Conservation (phyloP, 2,329 filamentous ascomycete species). For the Colletotrichum eremochloae region DNA sequence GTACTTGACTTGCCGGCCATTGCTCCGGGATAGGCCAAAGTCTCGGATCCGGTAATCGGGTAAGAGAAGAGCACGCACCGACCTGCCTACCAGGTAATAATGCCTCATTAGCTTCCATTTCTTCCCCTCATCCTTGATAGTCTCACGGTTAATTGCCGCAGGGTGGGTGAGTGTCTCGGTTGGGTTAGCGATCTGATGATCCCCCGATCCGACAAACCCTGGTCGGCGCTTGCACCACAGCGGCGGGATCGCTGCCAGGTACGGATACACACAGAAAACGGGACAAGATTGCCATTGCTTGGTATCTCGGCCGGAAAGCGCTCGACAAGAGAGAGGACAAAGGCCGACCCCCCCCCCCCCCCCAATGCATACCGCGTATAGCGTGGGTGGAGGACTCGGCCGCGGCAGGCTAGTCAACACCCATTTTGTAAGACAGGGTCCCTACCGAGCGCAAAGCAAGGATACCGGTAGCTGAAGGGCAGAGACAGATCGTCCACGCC, state of each 20-base stretch:
- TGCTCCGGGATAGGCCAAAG: not conserved
- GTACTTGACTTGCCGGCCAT: not conserved
- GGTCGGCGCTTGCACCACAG: not conserved
- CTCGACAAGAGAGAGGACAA: conserved; percentile 1
- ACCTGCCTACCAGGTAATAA: no score
- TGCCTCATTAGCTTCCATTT: not conserved
- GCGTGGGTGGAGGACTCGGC: not conserved
- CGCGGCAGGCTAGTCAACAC: not conserved
- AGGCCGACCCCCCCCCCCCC: not conserved
- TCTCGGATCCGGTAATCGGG: not conserved
- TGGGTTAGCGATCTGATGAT: no score
- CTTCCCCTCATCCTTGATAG: no score
- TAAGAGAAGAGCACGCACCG: no score
- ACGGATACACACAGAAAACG: no score
- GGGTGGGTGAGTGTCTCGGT: no score
- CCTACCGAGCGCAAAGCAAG: not conserved
- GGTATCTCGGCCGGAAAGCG: not conserved
- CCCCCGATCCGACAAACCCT: not conserved
- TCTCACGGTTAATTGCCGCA: no score
- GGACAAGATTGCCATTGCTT: not conserved
- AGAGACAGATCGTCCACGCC: not conserved
- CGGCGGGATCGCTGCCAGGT: no score
- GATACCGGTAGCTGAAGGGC: not conserved
- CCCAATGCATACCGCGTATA: not conserved
- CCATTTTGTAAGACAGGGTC: not conserved